A percentile compares a stretch with the other conserved stretches of the same genome.
phyloP scores from a whole-genome alignment of 148 eudicot genomes.

The Simmondsia chinensis region DNA sequence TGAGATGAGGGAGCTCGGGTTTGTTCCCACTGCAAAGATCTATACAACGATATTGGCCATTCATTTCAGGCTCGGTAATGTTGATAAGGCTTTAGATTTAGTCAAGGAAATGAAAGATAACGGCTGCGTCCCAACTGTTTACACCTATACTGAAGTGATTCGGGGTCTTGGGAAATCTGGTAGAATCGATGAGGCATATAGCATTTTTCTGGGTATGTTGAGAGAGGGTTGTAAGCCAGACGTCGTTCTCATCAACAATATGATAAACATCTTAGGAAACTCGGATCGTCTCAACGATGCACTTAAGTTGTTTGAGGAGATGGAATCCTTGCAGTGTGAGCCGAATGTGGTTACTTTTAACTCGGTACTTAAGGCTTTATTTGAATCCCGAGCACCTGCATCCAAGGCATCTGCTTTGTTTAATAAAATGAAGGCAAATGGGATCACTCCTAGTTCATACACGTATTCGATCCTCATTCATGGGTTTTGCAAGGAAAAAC shows the following conservation, averaged over 20 bases:
- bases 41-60: conserved; percentile 69
- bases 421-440: conserved; percentile 64
- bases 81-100: conserved; percentile 55
- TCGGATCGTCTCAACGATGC: conserved; percentile 66
- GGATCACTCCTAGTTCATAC: conserved; percentile 65
- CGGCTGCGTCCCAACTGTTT: conserved; percentile 75
- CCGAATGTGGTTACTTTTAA: conserved; percentile 96
- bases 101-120: conserved; percentile 63
- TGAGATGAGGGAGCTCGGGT: conserved; percentile 86
- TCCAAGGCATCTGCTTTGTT: conserved; percentile 44
- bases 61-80: conserved; percentile 53
- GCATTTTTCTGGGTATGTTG: conserved; percentile 49
- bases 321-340: conserved; percentile 51
- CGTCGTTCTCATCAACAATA: conserved; percentile 78
- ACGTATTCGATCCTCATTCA: conserved; percentile 92
- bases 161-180: conserved; percentile 76
- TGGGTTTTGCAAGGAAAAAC: conserved; percentile 81
- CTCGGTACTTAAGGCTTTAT: conserved; percentile 60
- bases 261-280: conserved; percentile 69
- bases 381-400: conserved; percentile 63
- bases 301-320: conserved; percentile 60
- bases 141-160: conserved; percentile 85
- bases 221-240: conserved; percentile 81
- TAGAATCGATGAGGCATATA: conserved; percentile 72
- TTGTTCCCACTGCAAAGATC: conserved; percentile 71